phyloP scores from a whole-genome alignment of 768 basidiomycete species.

The Phlegmacium glaucopus region DNA sequence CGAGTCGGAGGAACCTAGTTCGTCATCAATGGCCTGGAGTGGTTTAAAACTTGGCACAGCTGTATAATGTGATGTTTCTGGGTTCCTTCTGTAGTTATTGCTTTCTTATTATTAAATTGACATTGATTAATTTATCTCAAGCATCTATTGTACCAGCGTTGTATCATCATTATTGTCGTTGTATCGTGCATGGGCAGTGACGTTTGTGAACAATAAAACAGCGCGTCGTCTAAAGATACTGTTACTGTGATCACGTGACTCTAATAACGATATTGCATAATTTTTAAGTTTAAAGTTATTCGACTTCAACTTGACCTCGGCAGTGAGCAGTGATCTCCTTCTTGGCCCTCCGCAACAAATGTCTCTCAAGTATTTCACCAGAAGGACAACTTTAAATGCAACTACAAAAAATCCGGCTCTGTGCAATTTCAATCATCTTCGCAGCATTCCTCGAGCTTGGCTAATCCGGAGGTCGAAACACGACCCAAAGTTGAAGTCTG shows the following conservation, averaged over 20 bases:
- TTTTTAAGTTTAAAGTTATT: no score
- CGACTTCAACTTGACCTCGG: no score
- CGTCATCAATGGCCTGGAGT: conserved; percentile 49
- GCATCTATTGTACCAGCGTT: conserved; percentile 20
- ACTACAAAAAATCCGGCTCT: conserved; percentile 54
- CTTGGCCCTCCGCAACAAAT: not conserved
- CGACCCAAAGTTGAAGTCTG: conserved; percentile 51
- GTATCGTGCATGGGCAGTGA: conserved; percentile 2
- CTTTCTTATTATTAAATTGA: conserved; percentile 5
- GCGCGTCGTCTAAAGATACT: no score
- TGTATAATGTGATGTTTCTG: conserved; percentile 17
- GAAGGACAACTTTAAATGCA: conserved; percentile 39
- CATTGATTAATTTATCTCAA: conserved; percentile 18
- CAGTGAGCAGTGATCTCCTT: no score
- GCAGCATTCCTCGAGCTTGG: conserved; percentile 57
- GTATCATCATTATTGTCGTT: conserved; percentile 11
- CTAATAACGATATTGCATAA: no score
- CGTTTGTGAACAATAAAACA: not conserved
- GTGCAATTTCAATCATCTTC: conserved; percentile 64
- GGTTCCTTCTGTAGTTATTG: conserved; percentile 1
- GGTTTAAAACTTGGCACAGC: conserved; percentile 31
- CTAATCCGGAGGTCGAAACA: conserved; percentile 38
- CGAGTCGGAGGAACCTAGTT: conserved; percentile 77
- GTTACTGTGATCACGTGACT: no score
- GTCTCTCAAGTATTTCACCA: conserved; percentile 30